These are phyloP conservation scores for Lyophyllum shimeji DNA, from an alignment of 768 basidiomycete genomes.

Conservation along the genomic window DNA sequence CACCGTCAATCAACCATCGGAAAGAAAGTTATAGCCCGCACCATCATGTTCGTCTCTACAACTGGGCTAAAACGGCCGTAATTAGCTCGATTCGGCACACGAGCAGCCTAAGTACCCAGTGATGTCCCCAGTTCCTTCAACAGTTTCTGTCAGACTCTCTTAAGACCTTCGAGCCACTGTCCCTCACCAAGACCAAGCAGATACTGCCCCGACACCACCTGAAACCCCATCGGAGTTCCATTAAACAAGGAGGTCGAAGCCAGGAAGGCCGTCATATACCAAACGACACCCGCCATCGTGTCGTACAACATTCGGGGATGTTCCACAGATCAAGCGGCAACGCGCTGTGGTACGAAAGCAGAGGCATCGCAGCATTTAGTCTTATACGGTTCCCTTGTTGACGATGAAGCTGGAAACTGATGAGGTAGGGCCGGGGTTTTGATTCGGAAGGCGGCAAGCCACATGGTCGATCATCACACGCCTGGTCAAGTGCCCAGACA, in stretches of 20 bases:
- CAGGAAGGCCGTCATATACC: constrained; percentile 46
- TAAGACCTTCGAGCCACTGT: not conserved
- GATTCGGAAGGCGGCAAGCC: not conserved
- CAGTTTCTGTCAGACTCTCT: not conserved
- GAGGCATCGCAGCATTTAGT: constrained; percentile 26
- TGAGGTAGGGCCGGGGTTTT: not conserved
- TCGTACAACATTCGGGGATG: constrained; percentile 32
- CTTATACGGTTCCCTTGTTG: constrained; percentile 10
- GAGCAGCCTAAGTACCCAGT: constrained; percentile 51
- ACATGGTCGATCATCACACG: constrained; percentile 14
- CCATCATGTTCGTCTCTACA: constrained; percentile 86
- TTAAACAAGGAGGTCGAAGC: constrained; percentile 31
- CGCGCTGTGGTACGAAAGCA: constrained; percentile 32
- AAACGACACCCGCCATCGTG: constrained; percentile 36
- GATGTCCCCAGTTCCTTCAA: constrained; percentile 68
- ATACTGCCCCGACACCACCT: constrained; percentile 43
- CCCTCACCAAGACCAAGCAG: constrained; percentile 58
- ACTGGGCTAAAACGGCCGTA: constrained; percentile 49
- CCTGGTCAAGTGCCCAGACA: constrained; percentile 6
- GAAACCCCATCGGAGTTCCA: constrained; percentile 25
- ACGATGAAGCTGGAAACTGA: constrained; percentile 7
- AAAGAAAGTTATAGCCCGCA: constrained; percentile 20
- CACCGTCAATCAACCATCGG: not conserved
- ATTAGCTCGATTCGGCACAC: constrained; percentile 1
- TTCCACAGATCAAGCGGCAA: constrained; percentile 39